Evolutionary conservation across 2,329 filamentous ascomycete genomes (phyloP), one percentile per base, ranked within the genome.

Genomic region (Colletotrichum echinochloae): DNA sequence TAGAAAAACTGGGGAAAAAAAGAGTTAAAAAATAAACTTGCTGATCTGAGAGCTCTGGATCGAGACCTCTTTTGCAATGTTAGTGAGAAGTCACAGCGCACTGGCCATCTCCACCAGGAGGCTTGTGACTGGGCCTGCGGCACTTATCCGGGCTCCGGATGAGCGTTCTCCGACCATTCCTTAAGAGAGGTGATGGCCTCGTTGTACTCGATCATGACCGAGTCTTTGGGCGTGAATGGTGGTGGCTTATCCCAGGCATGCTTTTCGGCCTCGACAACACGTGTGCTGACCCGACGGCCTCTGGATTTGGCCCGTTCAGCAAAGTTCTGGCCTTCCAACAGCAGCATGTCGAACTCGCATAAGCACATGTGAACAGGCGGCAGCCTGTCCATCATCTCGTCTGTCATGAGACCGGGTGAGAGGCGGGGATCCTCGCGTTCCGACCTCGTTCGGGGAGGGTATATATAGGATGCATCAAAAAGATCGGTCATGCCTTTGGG

Each of bases 271-370:
- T 81, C 74, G 4, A 86, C 84, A 11, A 86, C 73, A n/a, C 84
- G 82, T 35, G 83, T 71, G 5, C 77, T 81, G 64, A 82, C 76
- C 26, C 51, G 52, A 14, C 66, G 39, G 1, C 72, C 63, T 18
- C 70, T 62, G 16, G 74, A 71, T 71, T 80, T 81, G 11, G 94
- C 78, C 26, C 91, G 83, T 61, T 89, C 83, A 14, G 88, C 85
- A 72, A 94, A 91, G 5, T 84, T 82, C 70, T 91, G 81, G 14
- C 88, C 89, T 75, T 91, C 89, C 2, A 80, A 81, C 12, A 89
- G 83, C n/a, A 91, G 78, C 88, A 91, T 91, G 76, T 91, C 88
- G 77, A 85, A 88, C 79, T 91, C 89, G 79, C 89, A 91, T 3
- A 90, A 85, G 74, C 87, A 88, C 51, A 91, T 79, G 23, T 90